These are phyloP conservation scores for Solanum chiquidenum DNA, from an alignment of 257 asterid species.

Conservation along the genomic window DNA sequence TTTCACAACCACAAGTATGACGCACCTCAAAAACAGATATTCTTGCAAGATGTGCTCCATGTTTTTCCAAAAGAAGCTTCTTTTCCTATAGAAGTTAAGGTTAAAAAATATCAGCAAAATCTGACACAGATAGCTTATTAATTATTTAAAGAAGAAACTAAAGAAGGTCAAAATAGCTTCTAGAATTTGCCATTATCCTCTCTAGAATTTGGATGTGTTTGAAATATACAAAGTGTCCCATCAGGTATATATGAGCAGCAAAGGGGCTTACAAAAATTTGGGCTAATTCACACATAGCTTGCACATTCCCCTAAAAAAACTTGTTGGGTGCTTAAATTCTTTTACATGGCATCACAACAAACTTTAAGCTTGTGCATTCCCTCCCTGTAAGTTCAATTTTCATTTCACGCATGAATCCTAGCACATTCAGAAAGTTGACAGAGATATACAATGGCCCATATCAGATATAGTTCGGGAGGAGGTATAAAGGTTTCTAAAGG, in stretches of 20 bases:
- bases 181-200: background rate
- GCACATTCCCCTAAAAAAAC: background rate
- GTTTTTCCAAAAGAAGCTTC: slow-evolving; percentile 79
- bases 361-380: background rate
- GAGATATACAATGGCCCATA: background rate
- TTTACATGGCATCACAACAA: background rate
- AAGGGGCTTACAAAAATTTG: background rate
- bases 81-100: slow-evolving; percentile 53
- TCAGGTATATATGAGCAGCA: background rate
- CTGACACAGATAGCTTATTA: background rate
- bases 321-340: background rate
- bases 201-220: background rate
- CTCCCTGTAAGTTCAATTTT: background rate
- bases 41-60: slow-evolving; percentile 85
- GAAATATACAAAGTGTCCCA: background rate
- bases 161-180: background rate
- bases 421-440: background rate
- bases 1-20: background rate
- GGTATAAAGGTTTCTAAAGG: background rate
- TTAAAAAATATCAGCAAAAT: background rate
- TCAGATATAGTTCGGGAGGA: background rate
- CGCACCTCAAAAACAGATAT: slow-evolving; percentile 89
- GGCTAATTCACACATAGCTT: background rate
- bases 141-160: background rate
- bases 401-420: background rate